phyloP scores from a whole-genome alignment of 2,329 filamentous ascomycete species.

The Fusarium tjaetaba region DNA sequence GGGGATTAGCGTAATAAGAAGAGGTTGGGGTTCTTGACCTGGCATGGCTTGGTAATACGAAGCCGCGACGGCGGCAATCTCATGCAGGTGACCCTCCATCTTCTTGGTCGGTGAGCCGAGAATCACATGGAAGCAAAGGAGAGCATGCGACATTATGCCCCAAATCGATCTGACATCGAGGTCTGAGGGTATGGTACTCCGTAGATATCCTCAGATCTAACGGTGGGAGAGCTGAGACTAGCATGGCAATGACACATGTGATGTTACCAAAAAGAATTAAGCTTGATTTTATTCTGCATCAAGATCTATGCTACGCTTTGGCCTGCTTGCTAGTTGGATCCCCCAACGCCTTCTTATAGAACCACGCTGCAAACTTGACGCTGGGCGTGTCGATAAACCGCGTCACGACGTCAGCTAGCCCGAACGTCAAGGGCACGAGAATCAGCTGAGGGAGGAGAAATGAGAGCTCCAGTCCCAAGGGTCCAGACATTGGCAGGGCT shows the following conservation, averaged over 20 bases:
- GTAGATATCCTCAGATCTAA: not conserved
- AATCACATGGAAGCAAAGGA: not conserved
- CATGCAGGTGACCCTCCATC: not conserved
- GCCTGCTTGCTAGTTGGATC: conserved; percentile 28
- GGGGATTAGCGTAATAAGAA: conserved; percentile 1
- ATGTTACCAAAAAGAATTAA: conserved; percentile 12
- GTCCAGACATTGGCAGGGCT: conserved; percentile 63
- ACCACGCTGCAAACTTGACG: conserved; percentile 65
- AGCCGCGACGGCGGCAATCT: not conserved
- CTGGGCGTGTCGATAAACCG: conserved; percentile 67
- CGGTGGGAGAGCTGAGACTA: not conserved
- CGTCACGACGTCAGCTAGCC: conserved; percentile 66
- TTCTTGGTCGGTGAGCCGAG: not conserved
- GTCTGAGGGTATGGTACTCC: not conserved
- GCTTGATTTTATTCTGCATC: conserved; percentile 23
- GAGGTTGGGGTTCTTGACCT: conserved; percentile 1
- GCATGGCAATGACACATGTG: conserved; percentile 1
- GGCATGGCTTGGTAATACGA: conserved; percentile 11
- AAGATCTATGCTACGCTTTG: conserved; percentile 11
- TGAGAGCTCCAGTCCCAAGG: conserved; percentile 68
- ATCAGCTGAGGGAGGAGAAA: conserved; percentile 70
- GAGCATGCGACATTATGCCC: not conserved
- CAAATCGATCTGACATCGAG: not conserved
- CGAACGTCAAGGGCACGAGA: conserved; percentile 67
- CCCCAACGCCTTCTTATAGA: conserved; percentile 60